These are phyloP conservation scores for Entomortierella beljakovae DNA, from an alignment of 192 early-diverging fungal genomes.

Conservation along the genomic window DNA sequence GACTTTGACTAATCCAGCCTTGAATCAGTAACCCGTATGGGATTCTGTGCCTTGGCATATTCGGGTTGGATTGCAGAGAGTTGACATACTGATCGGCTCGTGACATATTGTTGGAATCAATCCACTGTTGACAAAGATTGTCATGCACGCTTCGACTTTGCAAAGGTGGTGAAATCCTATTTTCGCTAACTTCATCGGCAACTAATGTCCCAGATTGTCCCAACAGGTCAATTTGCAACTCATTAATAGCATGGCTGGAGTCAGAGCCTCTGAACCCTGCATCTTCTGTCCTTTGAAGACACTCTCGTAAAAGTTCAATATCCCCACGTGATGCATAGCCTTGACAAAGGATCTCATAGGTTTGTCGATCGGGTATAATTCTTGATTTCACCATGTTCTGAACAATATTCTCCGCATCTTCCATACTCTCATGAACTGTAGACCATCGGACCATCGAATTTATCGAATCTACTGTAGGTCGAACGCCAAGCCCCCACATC, in stretches of 20 bases:
- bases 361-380: conserved; percentile 18
- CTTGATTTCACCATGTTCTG: conserved; percentile 17
- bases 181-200: neutral
- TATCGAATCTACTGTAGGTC: conserved; percentile 32
- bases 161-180: neutral
- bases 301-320: conserved; percentile 10
- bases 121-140: conserved; percentile 27
- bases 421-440: conserved; percentile 23
- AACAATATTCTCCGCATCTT: conserved; percentile 24
- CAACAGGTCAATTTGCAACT: conserved; percentile 4
- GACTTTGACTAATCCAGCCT: conserved; percentile 50
- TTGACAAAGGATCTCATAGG: conserved; percentile 32
- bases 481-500: conserved; percentile 10
- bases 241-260: neutral
- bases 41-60: conserved; percentile 13
- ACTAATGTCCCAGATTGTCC: neutral
- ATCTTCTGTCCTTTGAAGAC: conserved; percentile 29
- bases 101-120: conserved; percentile 19
- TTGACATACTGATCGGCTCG: conserved; percentile 29
- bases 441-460: conserved; percentile 35
- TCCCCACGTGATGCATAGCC: conserved; percentile 34
- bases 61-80: neutral
- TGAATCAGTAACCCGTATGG: conserved; percentile 34
- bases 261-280: conserved; percentile 1
- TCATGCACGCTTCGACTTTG: neutral